Evolutionary conservation across 225 moss, liverwort and hornwort species (phyloP), one percentile per base, ranked within the genome.

Genomic region (Straminergon stramineum): DNA sequence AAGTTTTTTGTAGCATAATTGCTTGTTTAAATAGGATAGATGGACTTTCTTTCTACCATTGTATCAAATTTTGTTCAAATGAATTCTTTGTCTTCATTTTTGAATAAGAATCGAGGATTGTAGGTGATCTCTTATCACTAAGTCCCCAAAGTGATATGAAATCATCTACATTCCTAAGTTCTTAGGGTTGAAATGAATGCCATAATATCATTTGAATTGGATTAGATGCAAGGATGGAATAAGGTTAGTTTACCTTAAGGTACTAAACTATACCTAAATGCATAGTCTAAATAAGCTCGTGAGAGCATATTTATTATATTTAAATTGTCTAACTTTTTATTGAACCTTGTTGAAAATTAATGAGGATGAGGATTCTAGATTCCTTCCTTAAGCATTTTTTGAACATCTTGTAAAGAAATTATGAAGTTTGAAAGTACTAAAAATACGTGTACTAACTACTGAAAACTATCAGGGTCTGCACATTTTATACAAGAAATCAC

Each of bases 321-420:
- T 75, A 11, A 51, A 32, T 32, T 51, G 20, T 7, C 7, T 32
- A 21, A 52, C 5, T 52, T 32, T 32, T 76, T 20, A 20, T 48
- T 31, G 32, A 20, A 51, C 52, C 32, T 52, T 20, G 13, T 52
- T 32, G 3, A 2, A 76, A 21, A 34, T 32, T 34, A 13, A 21
- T n/a, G n/a, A n/a, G n/a, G n/a, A 0, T 13, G 0, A 13, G 1
- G 21, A 53, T 12, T 34, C 0, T 53, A 13, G 1, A 32, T 76
- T 52, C 7, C 13, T 6, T 51, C 10, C 18, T 21, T 7, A 32
- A 13, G 7, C 20, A 32, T 32, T 12, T 76, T 52, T 76, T 52
- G 5, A 13, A 75, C 19, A 75, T 32, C 75, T 2, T 52, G 19
- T 19, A 2, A 75, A 51, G 7, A 51, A 48, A 48, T 11, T 31